These are phyloP conservation scores for Fulvia fulva DNA, from an alignment of 2,329 filamentous ascomycete genomes.

Conservation along the genomic window DNA sequence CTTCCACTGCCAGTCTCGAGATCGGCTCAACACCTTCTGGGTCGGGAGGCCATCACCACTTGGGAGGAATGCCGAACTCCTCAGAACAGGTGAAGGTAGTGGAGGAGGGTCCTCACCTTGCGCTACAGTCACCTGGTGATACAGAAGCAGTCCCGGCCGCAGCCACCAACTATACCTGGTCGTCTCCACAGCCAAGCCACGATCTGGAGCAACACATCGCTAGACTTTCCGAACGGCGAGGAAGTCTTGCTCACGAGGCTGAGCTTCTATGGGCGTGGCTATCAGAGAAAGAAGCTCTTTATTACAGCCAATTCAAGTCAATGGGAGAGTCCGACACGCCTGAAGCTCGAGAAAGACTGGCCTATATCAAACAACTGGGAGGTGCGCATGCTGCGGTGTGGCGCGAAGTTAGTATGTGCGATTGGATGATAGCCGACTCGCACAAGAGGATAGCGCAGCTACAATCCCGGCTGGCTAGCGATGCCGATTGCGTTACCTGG, in stretches of 20 bases:
- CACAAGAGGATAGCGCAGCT: constrained; percentile 10
- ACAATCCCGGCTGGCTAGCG: background rate
- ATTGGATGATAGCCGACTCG: constrained; percentile 12
- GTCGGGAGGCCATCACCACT: background rate
- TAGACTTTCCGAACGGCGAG: constrained; percentile 1
- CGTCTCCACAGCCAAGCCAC: constrained; percentile 4
- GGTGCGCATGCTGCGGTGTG: constrained; percentile 1
- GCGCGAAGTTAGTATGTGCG: constrained; percentile 3
- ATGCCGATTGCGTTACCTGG: constrained; percentile 7
- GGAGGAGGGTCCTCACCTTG: background rate
- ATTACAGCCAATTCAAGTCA: constrained; percentile 3
- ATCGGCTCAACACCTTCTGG: background rate
- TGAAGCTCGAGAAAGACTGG: background rate
- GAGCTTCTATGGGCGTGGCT: constrained; percentile 12
- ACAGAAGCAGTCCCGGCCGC: background rate
- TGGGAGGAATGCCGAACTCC: background rate
- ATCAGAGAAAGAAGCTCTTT: constrained; percentile 11
- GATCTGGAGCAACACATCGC: constrained; percentile 11
- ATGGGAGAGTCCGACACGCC: background rate
- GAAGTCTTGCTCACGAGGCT: constrained; percentile 4
- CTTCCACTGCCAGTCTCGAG: background rate
- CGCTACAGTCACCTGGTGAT: background rate
- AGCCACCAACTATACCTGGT: constrained; percentile 10
- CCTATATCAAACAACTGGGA: constrained; percentile 3
- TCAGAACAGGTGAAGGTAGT: background rate